These are phyloP conservation scores for Aspergillus uvarum DNA, from an alignment of 2,329 filamentous ascomycete genomes.

Conservation along the genomic window DNA sequence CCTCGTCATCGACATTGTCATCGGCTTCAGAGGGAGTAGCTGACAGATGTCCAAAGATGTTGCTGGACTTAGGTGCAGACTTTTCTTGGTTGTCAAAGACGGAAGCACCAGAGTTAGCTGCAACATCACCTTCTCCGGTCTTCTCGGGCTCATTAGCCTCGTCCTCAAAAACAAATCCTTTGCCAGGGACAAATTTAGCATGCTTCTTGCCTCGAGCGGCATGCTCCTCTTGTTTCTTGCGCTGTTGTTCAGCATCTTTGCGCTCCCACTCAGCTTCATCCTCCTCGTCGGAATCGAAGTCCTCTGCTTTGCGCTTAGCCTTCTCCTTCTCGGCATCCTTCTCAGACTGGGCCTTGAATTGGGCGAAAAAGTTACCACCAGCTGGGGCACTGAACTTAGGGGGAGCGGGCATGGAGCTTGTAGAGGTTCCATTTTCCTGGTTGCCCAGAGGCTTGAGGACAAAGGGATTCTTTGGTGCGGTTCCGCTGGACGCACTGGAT, in stretches of 20 bases:
- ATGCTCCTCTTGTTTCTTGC: slow-evolving; percentile 45
- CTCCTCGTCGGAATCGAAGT: slow-evolving; percentile 54
- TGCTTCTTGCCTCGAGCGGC: slow-evolving; percentile 38
- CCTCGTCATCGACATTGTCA: slow-evolving; percentile 29
- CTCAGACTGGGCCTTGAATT: slow-evolving; percentile 43
- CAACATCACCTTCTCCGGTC: slow-evolving; percentile 17
- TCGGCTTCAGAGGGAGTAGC: slow-evolving; percentile 29
- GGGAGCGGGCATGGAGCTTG: slow-evolving; percentile 21
- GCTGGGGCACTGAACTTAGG: slow-evolving; percentile 37
- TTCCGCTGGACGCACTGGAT: slow-evolving; percentile 11
- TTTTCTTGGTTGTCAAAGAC: slow-evolving; percentile 31
- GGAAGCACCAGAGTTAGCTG: slow-evolving; percentile 19
- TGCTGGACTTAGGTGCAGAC: slow-evolving; percentile 29
- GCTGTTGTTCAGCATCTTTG: slow-evolving; percentile 47
- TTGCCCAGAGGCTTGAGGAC: slow-evolving; percentile 20
- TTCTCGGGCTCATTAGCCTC: slow-evolving; percentile 21
- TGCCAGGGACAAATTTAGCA: slow-evolving; percentile 31
- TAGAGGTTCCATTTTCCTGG: slow-evolving; percentile 8
- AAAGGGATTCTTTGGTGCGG: slow-evolving; percentile 21
- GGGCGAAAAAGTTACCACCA: slow-evolving; percentile 40
- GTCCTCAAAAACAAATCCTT: slow-evolving; percentile 36
- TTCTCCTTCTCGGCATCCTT: slow-evolving; percentile 45
- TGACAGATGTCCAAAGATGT: slow-evolving; percentile 41
- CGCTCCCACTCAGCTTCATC: slow-evolving; percentile 52
- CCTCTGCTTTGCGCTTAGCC: slow-evolving; percentile 51